These are phyloP conservation scores for Rhodotorula diobovata DNA, from an alignment of 768 basidiomycete species.

Conservation along the genomic window DNA sequence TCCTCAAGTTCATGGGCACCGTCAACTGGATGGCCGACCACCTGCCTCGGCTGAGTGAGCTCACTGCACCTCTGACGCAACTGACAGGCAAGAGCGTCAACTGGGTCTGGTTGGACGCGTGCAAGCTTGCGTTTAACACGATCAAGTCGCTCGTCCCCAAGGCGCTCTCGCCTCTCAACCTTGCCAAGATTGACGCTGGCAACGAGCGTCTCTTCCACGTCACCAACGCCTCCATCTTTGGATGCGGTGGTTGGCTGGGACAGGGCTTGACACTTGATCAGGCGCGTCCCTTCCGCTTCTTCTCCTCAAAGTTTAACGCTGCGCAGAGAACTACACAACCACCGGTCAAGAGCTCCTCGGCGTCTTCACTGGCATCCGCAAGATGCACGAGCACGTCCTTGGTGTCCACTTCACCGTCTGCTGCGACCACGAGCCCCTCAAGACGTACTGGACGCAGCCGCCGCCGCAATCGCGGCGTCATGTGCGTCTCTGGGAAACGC, in stretches of 20 bases:
- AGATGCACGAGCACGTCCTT: not conserved
- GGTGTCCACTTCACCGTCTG: not conserved
- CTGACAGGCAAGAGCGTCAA: constrained; percentile 22
- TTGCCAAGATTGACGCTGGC: not conserved
- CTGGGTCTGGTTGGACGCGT: constrained; percentile 11
- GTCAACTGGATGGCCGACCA: constrained; percentile 21
- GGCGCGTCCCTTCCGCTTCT: constrained; percentile 17
- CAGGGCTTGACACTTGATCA: not conserved
- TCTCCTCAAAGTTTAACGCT: constrained; percentile 20
- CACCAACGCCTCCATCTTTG: constrained; percentile 9
- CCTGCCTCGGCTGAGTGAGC: constrained; percentile 6
- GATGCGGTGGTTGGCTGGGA: constrained; percentile 20
- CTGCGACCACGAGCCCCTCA: not conserved
- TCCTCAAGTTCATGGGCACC: constrained; percentile 16
- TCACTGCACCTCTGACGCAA: not conserved
- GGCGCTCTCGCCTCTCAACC: not conserved
- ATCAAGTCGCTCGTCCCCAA: constrained; percentile 9
- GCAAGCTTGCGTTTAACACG: not conserved
- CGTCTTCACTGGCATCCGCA: not conserved
- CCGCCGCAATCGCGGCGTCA: not conserved
- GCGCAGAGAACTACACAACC: constrained; percentile 20
- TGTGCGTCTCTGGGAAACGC: constrained; percentile 7
- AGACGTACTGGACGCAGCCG: not conserved
- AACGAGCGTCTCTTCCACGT: constrained; percentile 9
- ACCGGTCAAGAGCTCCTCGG: not conserved